Evolutionary conservation across 495 filamentous ascomycete species (phyloP).

Genomic region (Sphaerosporella brunnea): DNA sequence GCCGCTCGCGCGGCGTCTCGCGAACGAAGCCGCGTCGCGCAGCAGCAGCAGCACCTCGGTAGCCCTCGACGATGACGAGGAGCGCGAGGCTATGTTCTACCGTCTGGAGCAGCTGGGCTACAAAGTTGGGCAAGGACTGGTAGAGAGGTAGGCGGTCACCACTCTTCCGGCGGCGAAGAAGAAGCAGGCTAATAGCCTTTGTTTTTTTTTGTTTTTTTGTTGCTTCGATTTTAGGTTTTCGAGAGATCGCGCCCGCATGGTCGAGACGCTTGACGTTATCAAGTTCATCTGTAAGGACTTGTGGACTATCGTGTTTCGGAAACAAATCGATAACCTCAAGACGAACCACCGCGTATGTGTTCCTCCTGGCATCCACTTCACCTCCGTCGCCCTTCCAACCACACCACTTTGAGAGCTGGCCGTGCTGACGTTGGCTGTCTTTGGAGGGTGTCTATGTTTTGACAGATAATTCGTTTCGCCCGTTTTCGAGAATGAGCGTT

Average conservation of each 20-base stretch:
- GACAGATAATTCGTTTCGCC: slow-evolving; percentile 82
- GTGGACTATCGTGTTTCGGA: slow-evolving; percentile 83
- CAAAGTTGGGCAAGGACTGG: slow-evolving; percentile 78
- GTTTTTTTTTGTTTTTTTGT: too few species aligned
- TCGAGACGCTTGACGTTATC: slow-evolving; percentile 74
- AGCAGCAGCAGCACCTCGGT: slow-evolving; percentile 28
- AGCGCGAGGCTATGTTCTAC: slow-evolving; percentile 64
- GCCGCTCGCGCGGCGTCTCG: slow-evolving; percentile 74
- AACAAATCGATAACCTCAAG: slow-evolving; percentile 96
- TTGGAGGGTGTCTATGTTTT: slow-evolving; percentile 79
- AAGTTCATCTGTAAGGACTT: slow-evolving; percentile 98
- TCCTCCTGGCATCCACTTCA: neutral
- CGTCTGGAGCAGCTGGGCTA: slow-evolving; percentile 77
- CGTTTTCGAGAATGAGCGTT: slow-evolving; percentile 71
- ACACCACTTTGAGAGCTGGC: neutral
- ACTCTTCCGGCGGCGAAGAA: neutral
- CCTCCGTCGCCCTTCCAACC: neutral
- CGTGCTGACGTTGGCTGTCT: too few species aligned
- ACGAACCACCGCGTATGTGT: slow-evolving; percentile 70
- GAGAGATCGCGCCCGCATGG: slow-evolving; percentile 67
- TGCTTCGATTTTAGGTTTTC: too few species aligned
- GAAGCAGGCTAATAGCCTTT: too few species aligned
- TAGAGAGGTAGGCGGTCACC: slow-evolving; percentile 70
- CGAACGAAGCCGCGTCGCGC: slow-evolving; percentile 23
- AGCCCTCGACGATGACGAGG: slow-evolving; percentile 45